phyloP scores from a whole-genome alignment of 805 yeast genomes.

The Pichia rugopelliculosa region DNA sequence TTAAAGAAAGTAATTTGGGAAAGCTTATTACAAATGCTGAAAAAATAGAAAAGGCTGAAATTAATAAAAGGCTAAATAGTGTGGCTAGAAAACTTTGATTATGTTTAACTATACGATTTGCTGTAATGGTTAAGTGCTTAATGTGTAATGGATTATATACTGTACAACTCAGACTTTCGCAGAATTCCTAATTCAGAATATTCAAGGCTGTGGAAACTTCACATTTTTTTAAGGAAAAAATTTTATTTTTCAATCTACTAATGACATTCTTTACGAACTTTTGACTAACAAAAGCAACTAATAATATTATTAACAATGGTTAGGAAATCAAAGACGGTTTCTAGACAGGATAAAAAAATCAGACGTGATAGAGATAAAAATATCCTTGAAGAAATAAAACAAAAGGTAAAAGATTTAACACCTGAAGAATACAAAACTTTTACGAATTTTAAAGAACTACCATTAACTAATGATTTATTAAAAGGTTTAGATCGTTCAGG shows the following conservation, averaged over 20 bases:
- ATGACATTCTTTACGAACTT: too few relatives aligned
- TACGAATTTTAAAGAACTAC: constrained; percentile 67
- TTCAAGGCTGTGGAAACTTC: constrained; percentile 2
- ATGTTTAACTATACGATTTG: too few relatives aligned
- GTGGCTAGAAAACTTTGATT: constrained; percentile 11
- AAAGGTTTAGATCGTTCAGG: constrained; percentile 75
- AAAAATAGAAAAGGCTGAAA: constrained; percentile 16
- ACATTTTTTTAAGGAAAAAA: neutral
- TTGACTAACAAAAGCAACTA: too few relatives aligned
- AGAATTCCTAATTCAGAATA: too few relatives aligned
- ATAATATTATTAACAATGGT: constrained; percentile 25
- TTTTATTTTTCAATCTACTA: neutral
- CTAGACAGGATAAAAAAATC: constrained; percentile 25
- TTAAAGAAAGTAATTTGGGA: constrained; percentile 26
- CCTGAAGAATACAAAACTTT: constrained; percentile 28
- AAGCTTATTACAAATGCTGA: constrained; percentile 19
- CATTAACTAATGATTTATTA: constrained; percentile 55
- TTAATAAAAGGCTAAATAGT: constrained; percentile 12
- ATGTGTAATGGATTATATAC: too few relatives aligned
- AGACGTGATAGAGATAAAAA: constrained; percentile 27
- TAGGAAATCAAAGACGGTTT: constrained; percentile 21
- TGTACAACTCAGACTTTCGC: too few relatives aligned
- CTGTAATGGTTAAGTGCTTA: too few relatives aligned
- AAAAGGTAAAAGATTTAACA: constrained; percentile 48
- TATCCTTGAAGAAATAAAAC: constrained; percentile 37